Evolutionary conservation across 1,284 basidiomycete species (phyloP).

Genomic region (Cutaneotrichosporon curvatum): DNA sequence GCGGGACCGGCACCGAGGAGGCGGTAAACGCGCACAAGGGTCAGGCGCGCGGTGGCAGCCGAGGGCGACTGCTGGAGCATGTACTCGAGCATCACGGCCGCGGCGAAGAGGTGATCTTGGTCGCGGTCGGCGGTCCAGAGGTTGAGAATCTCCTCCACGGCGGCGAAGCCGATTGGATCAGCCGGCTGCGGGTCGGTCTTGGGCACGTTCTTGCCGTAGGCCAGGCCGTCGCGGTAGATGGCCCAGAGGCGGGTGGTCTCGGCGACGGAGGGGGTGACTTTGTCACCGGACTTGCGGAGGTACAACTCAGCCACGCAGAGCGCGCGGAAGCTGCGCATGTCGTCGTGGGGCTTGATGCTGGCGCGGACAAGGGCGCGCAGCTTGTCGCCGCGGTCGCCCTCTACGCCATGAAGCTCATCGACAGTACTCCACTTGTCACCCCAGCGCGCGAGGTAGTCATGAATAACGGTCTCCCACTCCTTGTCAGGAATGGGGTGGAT

Average conservation of each 20-base stretch:
- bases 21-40: slow-evolving; percentile 31
- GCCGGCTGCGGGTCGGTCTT: slow-evolving; percentile 36
- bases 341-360: slow-evolving; percentile 14
- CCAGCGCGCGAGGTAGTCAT: slow-evolving; percentile 33
- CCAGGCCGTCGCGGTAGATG: slow-evolving; percentile 26
- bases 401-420: slow-evolving; percentile 22
- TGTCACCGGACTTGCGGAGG: slow-evolving; percentile 11
- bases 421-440: slow-evolving; percentile 29
- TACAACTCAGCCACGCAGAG: slow-evolving; percentile 23
- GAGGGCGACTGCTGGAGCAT: slow-evolving; percentile 25
- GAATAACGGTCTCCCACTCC: slow-evolving; percentile 19
- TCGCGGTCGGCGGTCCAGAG: slow-evolving; percentile 18
- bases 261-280: slow-evolving; percentile 9
- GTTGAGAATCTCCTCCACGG: slow-evolving; percentile 23
- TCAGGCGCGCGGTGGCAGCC: slow-evolving; percentile 21
- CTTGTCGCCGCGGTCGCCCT: slow-evolving; percentile 2
- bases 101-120: slow-evolving; percentile 11
- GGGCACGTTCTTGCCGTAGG: slow-evolving; percentile 30
- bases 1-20: slow-evolving; percentile 26
- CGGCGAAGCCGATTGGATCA: slow-evolving; percentile 27
- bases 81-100: slow-evolving; percentile 18
- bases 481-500: slow-evolving; percentile 4
- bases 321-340: slow-evolving; percentile 21
- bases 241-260: slow-evolving; percentile 23
- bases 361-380: slow-evolving; percentile 10